These are phyloP conservation scores for Plantago ovata DNA, from an alignment of 257 asterid genomes.

Conservation along the genomic window DNA sequence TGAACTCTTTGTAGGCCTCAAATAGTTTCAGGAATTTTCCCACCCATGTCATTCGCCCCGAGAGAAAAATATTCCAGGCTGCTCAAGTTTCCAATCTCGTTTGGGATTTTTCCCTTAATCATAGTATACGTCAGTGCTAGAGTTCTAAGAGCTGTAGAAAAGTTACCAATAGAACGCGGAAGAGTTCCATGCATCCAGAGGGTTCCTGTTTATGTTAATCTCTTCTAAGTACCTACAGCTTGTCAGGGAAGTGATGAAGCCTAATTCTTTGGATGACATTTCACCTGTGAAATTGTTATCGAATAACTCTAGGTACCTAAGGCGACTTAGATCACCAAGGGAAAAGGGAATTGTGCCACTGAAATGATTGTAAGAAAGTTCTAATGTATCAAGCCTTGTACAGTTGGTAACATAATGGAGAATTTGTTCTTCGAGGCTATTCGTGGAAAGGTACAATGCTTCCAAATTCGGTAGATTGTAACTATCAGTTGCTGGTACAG, in stretches of 20 bases:
- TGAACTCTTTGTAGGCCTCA: conserved; percentile 8
- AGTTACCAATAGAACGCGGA: conserved; percentile 26
- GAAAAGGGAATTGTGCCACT: conserved; percentile 23
- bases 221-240: conserved; percentile 12
- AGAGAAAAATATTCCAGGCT: conserved; percentile 4
- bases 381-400: conserved; percentile 10
- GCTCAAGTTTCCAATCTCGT: conserved; percentile 19
- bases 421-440: conserved; percentile 9
- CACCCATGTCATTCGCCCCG: conserved; percentile 10
- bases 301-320: not conserved
- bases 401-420: conserved; percentile 14
- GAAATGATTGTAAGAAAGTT: conserved; percentile 3
- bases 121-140: not conserved
- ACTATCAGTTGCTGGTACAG: conserved; percentile 15
- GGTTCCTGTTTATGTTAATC: not conserved
- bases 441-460: not conserved
- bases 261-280: conserved; percentile 12
- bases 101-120: conserved; percentile 20
- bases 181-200: conserved; percentile 17
- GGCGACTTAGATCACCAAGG: conserved; percentile 6
- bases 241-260: conserved; percentile 16
- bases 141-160: conserved; percentile 12
- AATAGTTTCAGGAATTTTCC: conserved; percentile 12
- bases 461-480: conserved; percentile 16
- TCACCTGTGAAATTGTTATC: conserved; percentile 17